phyloP scores from a whole-genome alignment of 2,329 filamentous ascomycete genomes.

The Eutypella sp. region DNA sequence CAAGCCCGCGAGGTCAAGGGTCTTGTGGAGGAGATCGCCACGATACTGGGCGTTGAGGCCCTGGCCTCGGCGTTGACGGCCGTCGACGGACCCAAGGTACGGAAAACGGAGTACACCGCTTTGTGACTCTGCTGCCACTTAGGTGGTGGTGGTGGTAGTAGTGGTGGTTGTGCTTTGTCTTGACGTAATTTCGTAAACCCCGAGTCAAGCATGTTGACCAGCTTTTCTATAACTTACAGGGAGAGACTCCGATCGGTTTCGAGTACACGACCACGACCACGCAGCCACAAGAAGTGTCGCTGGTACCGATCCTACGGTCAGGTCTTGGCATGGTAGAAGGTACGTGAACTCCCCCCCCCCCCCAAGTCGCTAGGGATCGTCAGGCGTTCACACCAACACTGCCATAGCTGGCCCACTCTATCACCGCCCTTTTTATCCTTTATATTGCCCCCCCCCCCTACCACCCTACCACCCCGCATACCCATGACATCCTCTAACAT shows the following conservation, averaged over 20 bases:
- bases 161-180: no score
- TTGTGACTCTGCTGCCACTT: constrained; percentile 1
- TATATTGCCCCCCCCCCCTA: background rate
- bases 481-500: background rate
- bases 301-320: constrained; percentile 89
- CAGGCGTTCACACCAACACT: no score
- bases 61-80: constrained; percentile 58
- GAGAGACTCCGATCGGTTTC: constrained; percentile 72
- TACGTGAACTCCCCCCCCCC: constrained; percentile 30
- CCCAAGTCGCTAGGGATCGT: no score
- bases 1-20: constrained; percentile 71
- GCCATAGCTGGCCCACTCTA: no score
- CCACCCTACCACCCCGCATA: background rate
- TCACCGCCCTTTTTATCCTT: no score
- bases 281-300: constrained; percentile 62
- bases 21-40: constrained; percentile 79
- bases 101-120: constrained; percentile 15
- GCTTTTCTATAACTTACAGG: constrained; percentile 42
- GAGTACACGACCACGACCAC: constrained; percentile 64
- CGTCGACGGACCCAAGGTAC: constrained; percentile 59
- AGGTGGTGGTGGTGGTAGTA: no score
- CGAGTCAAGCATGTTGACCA: constrained; percentile 2
- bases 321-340: constrained; percentile 88
- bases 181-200: constrained; percentile 1
- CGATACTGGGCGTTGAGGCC: constrained; percentile 79